These are phyloP conservation scores for Flaveria ramosissima DNA, from an alignment of 129 eudicot genomes.

Conservation along the genomic window DNA sequence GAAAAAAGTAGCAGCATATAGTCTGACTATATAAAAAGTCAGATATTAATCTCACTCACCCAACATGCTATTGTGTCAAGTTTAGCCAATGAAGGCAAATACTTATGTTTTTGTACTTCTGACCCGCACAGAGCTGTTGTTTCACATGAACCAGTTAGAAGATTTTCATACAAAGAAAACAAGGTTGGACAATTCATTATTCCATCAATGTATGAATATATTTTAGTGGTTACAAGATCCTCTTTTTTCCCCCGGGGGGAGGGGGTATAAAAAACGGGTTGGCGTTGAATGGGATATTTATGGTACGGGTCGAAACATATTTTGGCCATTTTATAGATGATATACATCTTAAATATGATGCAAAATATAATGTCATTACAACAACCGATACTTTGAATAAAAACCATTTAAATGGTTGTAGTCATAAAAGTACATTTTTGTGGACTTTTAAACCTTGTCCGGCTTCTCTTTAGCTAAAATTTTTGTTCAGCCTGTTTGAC, in stretches of 20 bases:
- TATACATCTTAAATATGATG: not conserved
- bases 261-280: not conserved
- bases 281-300: not conserved
- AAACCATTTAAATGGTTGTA: not conserved
- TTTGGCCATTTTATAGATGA: not conserved
- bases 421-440: not conserved
- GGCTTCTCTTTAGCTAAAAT: not conserved
- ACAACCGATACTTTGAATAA: not conserved
- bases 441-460: not conserved
- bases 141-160: slow-evolving; percentile 29
- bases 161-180: not conserved
- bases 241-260: too few relatives aligned
- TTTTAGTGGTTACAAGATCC: too few relatives aligned
- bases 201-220: slow-evolving; percentile 5
- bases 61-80: slow-evolving; percentile 80
- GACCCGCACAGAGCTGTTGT: slow-evolving; percentile 79
- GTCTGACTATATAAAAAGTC: not conserved
- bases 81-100: slow-evolving; percentile 83
- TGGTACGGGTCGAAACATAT: not conserved
- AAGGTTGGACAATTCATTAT: slow-evolving; percentile 1
- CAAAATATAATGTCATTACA: not conserved
- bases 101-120: slow-evolving; percentile 76
- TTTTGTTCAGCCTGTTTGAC: not conserved
- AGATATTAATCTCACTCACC: slow-evolving; percentile 51
- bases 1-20: not conserved